Conservation (phyloP, 768 basidiomycete genomes). For the Rhizopogon sp. region DNA sequence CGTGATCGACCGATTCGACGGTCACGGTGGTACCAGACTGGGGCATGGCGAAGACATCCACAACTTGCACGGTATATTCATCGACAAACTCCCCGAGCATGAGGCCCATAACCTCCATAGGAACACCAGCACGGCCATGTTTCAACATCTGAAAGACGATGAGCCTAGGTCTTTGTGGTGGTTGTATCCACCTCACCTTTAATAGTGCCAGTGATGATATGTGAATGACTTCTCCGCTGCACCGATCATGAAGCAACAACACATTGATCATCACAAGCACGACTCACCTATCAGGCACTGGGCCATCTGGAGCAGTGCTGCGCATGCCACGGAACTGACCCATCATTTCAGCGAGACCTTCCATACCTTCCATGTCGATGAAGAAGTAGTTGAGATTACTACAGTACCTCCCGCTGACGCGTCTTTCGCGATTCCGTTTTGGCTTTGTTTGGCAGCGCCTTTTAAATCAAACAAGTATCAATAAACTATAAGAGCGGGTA, state of each 20-base stretch:
- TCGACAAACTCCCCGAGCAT: conserved; percentile 99
- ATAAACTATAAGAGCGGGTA: conserved; percentile 9
- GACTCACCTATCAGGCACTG: conserved; percentile 72
- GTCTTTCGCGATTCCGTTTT: conserved; percentile 19
- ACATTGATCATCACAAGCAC: conserved; percentile 3
- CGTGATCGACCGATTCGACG: conserved; percentile 97
- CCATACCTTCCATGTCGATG: conserved; percentile 35
- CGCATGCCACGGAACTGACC: conserved; percentile 45
- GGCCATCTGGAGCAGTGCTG: conserved; percentile 39
- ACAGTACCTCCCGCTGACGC: conserved; percentile 30
- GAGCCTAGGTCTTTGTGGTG: neutral
- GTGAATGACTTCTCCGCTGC: conserved; percentile 89
- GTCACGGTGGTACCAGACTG: conserved; percentile 97
- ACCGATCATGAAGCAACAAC: neutral
- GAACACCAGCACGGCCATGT: conserved; percentile 97
- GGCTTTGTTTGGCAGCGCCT: conserved; percentile 17
- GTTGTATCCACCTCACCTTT: conserved; percentile 54
- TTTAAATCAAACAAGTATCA: conserved; percentile 26
- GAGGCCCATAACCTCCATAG: conserved; percentile 99
- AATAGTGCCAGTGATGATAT: conserved; percentile 96
- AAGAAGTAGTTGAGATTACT: neutral
- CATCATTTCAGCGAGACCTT: conserved; percentile 45
- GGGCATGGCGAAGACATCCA: conserved; percentile 99
- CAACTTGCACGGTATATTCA: conserved; percentile 91
- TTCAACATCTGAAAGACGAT: conserved; percentile 83